Conservation (phyloP, 2,329 filamentous ascomycete species). For the Colletotrichum camelliae region DNA sequence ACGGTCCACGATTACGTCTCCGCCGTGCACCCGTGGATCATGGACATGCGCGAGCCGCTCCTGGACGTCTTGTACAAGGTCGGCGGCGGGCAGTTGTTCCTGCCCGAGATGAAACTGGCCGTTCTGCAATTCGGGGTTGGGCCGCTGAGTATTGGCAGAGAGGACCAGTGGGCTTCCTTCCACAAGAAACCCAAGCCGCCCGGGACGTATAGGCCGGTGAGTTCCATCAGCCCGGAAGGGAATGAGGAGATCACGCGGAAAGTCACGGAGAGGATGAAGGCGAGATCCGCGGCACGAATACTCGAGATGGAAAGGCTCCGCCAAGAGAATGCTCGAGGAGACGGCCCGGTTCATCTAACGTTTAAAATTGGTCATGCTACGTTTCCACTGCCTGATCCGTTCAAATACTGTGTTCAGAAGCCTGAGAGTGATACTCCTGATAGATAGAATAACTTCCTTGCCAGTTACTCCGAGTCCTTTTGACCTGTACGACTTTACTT, state of each 20-base stretch:
- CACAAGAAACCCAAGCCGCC: neutral
- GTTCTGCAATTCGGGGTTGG: neutral
- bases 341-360: neutral
- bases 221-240: neutral
- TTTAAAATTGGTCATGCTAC: neutral
- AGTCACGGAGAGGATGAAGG: neutral
- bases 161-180: neutral
- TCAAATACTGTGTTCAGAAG: too few relatives aligned
- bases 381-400: neutral
- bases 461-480: too few relatives aligned
- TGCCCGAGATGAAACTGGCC: neutral
- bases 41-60: constrained; percentile 5
- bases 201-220: too few relatives aligned
- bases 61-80: neutral
- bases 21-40: constrained; percentile 26
- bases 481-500: too few relatives aligned
- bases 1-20: constrained; percentile 27
- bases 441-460: too few relatives aligned
- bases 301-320: constrained; percentile 2
- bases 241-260: neutral
- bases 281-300: neutral
- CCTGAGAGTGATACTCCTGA: too few relatives aligned
- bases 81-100: neutral
- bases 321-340: neutral
- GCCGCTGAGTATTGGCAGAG: neutral